Evolutionary conservation across 805 yeast species (phyloP).

Genomic region (Saturnispora halmiae): DNA sequence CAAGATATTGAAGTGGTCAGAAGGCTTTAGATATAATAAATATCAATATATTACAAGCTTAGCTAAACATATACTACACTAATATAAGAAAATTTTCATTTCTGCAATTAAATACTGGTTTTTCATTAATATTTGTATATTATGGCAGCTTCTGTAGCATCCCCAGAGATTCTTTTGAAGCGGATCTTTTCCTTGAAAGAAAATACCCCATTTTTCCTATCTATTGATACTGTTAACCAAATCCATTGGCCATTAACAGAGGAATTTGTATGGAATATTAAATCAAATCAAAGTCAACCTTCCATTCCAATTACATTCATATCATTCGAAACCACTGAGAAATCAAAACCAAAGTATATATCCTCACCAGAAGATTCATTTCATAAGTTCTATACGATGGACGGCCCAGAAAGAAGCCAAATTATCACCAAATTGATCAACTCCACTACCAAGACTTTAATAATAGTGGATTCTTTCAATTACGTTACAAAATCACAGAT

Average conservation of each 20-base stretch:
- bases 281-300: slow-evolving; percentile 19
- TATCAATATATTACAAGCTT: no score
- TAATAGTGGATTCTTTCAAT: slow-evolving; percentile 64
- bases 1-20: slow-evolving; percentile 18
- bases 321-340: slow-evolving; percentile 53
- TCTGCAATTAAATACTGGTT: no score
- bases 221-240: slow-evolving; percentile 64
- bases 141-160: slow-evolving; percentile 25
- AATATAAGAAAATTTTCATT: no score
- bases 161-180: slow-evolving; percentile 47
- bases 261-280: slow-evolving; percentile 44
- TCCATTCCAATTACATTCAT: slow-evolving; percentile 41
- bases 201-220: slow-evolving; percentile 59
- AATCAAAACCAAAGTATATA: slow-evolving; percentile 36
- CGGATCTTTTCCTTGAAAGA: slow-evolving; percentile 67
- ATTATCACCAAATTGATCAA: slow-evolving; percentile 5
- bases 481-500: slow-evolving; percentile 38
- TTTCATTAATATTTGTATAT: no score
- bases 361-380: slow-evolving; percentile 31
- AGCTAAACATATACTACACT: no score
- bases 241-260: slow-evolving; percentile 46
- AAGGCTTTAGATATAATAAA: not conserved
- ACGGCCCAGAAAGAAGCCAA: slow-evolving; percentile 6
- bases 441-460: slow-evolving; percentile 21
- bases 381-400: slow-evolving; percentile 38